These are phyloP conservation scores for Strobilomyces echinocephalus DNA, from an alignment of 768 basidiomycete genomes.

Conservation along the genomic window DNA sequence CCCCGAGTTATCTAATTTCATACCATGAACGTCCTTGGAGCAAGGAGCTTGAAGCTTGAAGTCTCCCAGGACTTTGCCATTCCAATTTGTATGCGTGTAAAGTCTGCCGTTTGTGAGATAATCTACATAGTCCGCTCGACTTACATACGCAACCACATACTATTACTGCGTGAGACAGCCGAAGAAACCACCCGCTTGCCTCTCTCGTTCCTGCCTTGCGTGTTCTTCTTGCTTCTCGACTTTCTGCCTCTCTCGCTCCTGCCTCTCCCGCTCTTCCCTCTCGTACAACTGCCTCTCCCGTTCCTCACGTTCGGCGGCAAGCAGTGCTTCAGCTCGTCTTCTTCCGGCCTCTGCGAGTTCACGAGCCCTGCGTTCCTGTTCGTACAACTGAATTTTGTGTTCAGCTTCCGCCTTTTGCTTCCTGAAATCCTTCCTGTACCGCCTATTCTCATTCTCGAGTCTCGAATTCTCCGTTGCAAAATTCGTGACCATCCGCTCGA, in stretches of 20 bases:
- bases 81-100: too few species aligned
- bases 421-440: slow-evolving; percentile 13
- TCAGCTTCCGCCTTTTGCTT: slow-evolving; percentile 21
- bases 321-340: slow-evolving; percentile 15
- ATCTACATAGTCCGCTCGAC: too few species aligned
- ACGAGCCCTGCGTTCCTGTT: slow-evolving; percentile 25
- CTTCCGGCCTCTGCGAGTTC: slow-evolving; percentile 21
- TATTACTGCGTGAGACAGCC: background rate
- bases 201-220: background rate
- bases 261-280: background rate
- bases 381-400: slow-evolving; percentile 13
- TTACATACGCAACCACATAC: too few species aligned
- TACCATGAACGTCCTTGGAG: too few species aligned
- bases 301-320: slow-evolving; percentile 13
- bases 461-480: slow-evolving; percentile 34
- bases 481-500: slow-evolving; percentile 35
- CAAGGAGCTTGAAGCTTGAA: too few species aligned
- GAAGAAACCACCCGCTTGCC: background rate
- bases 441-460: slow-evolving; percentile 27
- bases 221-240: background rate
- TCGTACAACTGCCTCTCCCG: background rate
- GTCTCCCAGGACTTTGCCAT: too few species aligned
- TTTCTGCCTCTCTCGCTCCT: background rate
- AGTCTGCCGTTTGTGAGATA: too few species aligned
- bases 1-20: too few species aligned